Conservation (phyloP, 352 stramenopile genomes). For the Pelagophyceae sp. region DNA sequence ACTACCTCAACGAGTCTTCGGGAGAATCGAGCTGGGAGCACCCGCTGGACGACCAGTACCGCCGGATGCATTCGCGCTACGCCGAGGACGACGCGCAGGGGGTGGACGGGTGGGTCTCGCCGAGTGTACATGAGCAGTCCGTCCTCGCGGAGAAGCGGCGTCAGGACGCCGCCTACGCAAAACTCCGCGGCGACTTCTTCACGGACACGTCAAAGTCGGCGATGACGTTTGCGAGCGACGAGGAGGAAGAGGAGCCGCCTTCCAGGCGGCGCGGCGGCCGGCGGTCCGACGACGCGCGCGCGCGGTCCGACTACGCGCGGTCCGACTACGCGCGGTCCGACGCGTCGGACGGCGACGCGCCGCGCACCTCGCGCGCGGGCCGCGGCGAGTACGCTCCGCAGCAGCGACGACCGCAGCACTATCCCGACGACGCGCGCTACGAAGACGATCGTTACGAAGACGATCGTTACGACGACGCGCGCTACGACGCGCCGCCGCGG, state of each 20-base stretch:
- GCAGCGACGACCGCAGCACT: background rate
- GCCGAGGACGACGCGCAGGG: background rate
- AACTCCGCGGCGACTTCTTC: background rate
- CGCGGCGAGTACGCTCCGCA: too few relatives aligned
- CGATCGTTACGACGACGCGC: background rate
- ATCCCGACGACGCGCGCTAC: background rate
- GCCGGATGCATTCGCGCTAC: background rate
- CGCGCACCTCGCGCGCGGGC: too few relatives aligned
- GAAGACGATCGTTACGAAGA: background rate
- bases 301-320: too few relatives aligned
- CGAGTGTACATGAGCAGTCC: background rate
- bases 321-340: too few relatives aligned
- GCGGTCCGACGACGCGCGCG: too few relatives aligned
- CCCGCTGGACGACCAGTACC: constrained; percentile 10
- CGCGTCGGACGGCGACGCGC: too few relatives aligned
- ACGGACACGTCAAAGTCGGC: too few relatives aligned
- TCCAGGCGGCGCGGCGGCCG: too few relatives aligned
- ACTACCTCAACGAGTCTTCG: constrained; percentile 12
- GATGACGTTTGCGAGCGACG: too few relatives aligned
- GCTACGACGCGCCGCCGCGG: background rate
- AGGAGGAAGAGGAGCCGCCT: too few relatives aligned
- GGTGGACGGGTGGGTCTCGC: background rate
- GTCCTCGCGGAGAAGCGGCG: background rate
- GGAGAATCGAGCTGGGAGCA: constrained; percentile 3
- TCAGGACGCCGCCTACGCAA: background rate